Percentiles rank a stretch among this genome's conserved stretches.
These are phyloP conservation scores for Malus hybrid DNA, from an alignment of 331 rosid species.

Conservation along the genomic window DNA sequence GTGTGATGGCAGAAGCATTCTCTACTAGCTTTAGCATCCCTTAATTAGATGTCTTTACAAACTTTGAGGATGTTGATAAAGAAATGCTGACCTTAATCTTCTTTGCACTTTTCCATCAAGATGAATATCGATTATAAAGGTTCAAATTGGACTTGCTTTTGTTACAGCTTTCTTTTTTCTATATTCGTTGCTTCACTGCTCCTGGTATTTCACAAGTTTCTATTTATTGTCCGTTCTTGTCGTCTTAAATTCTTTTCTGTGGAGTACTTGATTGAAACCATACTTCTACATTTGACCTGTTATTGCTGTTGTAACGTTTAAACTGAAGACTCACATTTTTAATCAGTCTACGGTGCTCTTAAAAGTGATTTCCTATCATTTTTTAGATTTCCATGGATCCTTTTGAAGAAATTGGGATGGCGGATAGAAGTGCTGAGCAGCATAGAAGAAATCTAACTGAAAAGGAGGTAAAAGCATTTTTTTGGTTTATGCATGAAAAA, in stretches of 20 bases:
- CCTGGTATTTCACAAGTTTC: not conserved
- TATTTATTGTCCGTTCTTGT: not conserved
- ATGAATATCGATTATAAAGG: not conserved
- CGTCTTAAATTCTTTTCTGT: too few relatives aligned
- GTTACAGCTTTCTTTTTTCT: not conserved
- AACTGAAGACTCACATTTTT: constrained; percentile 6
- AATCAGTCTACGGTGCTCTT: constrained; percentile 13
- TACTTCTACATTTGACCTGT: not conserved
- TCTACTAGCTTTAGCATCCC: not conserved
- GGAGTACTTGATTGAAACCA: not conserved
- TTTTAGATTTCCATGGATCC: constrained; percentile 76
- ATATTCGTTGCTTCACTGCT: not conserved
- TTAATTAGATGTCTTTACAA: not conserved
- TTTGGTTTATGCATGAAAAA: not conserved
- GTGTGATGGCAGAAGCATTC: not conserved
- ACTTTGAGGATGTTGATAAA: not conserved
- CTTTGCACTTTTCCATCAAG: not conserved
- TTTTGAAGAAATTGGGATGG: constrained; percentile 80
- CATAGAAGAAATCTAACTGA: constrained; percentile 70
- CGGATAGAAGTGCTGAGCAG: constrained; percentile 65
- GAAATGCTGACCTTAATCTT: not conserved
- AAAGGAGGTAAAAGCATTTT: constrained; percentile 54
- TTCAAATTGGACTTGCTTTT: not conserved
- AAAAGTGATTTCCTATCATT: not conserved
- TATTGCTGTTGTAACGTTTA: constrained; percentile 1